Percentiles rank a stretch among this genome's conserved stretches.
These are phyloP conservation scores for Jacaranda copaia DNA, from an alignment of 257 asterid genomes.

Conservation along the genomic window DNA sequence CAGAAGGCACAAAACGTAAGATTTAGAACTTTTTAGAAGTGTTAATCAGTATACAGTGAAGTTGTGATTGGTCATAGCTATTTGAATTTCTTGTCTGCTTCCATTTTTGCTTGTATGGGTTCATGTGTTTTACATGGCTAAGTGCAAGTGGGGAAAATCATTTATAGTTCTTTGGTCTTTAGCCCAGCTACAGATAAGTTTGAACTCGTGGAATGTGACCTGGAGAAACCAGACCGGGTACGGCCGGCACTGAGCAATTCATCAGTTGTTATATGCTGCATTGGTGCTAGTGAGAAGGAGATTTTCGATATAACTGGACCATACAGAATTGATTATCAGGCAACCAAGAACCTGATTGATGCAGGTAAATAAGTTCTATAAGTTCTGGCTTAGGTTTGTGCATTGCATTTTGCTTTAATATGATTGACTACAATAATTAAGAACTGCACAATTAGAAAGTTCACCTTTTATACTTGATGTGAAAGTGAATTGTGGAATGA, in stretches of 20 bases:
- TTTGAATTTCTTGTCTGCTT: neutral
- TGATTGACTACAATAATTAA: neutral
- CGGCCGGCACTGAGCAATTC: slow-evolving; percentile 75
- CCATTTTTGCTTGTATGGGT: slow-evolving; percentile 21
- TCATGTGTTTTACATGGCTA: slow-evolving; percentile 33
- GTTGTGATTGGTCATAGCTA: neutral
- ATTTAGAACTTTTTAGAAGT: slow-evolving; percentile 39
- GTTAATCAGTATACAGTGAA: neutral
- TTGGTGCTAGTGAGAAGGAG: slow-evolving; percentile 99
- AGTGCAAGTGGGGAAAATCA: slow-evolving; percentile 46
- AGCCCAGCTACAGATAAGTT: slow-evolving; percentile 99
- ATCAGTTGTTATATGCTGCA: slow-evolving; percentile 86
- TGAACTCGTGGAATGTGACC: slow-evolving; percentile 94
- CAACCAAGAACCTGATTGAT: slow-evolving; percentile 87
- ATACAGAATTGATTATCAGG: slow-evolving; percentile 83
- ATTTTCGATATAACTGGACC: slow-evolving; percentile 85
- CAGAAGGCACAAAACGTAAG: slow-evolving; percentile 73
- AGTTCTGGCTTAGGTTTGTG: slow-evolving; percentile 8
- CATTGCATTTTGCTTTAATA: neutral
- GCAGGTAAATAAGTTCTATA: slow-evolving; percentile 62
- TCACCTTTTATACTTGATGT: slow-evolving; percentile 1
- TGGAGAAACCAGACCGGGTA: slow-evolving; percentile 77
- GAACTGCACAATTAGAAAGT: neutral
- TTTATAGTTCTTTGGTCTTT: slow-evolving; percentile 71
- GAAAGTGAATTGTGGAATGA: neutral